These are phyloP conservation scores for Arthrobotrys megalospora DNA, from an alignment of 2,329 filamentous ascomycete genomes.

Conservation along the genomic window DNA sequence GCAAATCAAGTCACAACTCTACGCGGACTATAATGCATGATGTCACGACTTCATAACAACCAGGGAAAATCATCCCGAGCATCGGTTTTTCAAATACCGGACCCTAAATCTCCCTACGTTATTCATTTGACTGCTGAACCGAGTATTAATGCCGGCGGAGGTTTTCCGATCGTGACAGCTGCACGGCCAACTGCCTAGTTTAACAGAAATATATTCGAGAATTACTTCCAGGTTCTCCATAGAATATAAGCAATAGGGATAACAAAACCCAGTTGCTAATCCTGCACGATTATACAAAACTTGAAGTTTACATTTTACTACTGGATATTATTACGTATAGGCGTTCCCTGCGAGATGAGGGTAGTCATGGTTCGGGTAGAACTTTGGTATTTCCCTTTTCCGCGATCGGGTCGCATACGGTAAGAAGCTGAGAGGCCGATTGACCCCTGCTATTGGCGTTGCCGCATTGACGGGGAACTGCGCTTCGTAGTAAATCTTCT, in stretches of 20 bases:
- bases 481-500: too few relatives aligned
- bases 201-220: not conserved
- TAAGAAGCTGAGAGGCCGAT: too few relatives aligned
- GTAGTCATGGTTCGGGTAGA: too few relatives aligned
- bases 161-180: not conserved
- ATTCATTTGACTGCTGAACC: not conserved
- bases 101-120: not conserved
- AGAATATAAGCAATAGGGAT: not conserved
- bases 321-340: too few relatives aligned
- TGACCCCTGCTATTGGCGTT: too few relatives aligned
- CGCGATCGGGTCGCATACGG: too few relatives aligned
- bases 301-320: too few relatives aligned
- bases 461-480: too few relatives aligned
- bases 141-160: not conserved
- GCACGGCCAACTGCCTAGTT: not conserved
- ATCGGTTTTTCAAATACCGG: not conserved
- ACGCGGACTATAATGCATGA: not conserved
- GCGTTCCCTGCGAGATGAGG: too few relatives aligned
- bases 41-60: not conserved
- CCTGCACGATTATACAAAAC: not conserved
- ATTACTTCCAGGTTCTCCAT: not conserved
- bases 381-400: too few relatives aligned
- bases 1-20: not conserved
- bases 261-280: not conserved
- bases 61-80: not conserved